A percentile compares a stretch with the other conserved stretches of the same genome.
phyloP scores from a whole-genome alignment of 352 stramenopile species.

The Phytopythium kandeliae region DNA sequence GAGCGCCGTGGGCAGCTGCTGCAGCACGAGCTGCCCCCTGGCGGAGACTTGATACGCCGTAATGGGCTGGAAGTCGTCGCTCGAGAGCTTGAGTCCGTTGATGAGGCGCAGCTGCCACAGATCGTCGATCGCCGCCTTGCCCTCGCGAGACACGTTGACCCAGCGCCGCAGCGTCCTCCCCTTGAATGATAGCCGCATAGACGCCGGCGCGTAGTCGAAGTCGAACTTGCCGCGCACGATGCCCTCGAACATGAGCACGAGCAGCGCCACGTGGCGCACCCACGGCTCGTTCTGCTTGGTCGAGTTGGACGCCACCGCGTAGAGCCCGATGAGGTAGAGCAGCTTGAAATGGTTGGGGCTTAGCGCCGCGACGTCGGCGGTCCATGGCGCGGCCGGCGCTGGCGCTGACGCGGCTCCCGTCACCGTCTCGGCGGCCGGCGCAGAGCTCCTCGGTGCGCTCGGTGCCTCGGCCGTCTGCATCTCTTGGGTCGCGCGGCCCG shows the following conservation, averaged over 20 bases:
- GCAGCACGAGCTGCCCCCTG: slow-evolving; percentile 78
- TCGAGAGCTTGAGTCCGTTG: slow-evolving; percentile 93
- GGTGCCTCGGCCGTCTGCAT: slow-evolving; percentile 5
- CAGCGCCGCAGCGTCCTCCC: slow-evolving; percentile 75
- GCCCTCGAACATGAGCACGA: slow-evolving; percentile 96
- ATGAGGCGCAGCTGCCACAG: slow-evolving; percentile 91
- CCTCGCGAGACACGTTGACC: slow-evolving; percentile 95
- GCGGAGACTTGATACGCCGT: slow-evolving; percentile 95
- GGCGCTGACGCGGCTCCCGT: background rate
- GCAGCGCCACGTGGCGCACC: slow-evolving; percentile 93
- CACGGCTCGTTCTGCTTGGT: slow-evolving; percentile 92
- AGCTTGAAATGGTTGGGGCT: slow-evolving; percentile 96
- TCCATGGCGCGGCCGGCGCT: too few relatives aligned
- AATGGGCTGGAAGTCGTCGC: slow-evolving; percentile 92
- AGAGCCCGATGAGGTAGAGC: slow-evolving; percentile 94
- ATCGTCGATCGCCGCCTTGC: slow-evolving; percentile 94
- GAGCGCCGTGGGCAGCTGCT: slow-evolving; percentile 74
- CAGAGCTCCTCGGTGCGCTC: slow-evolving; percentile 2
- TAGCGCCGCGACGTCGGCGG: slow-evolving; percentile 31
- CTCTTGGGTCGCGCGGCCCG: background rate
- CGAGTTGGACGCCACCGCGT: slow-evolving; percentile 87
- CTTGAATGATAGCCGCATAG: slow-evolving; percentile 91
- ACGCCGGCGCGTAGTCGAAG: slow-evolving; percentile 97
- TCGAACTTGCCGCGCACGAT: slow-evolving; percentile 92
- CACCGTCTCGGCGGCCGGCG: too few relatives aligned